Conservation (phyloP, 2,329 filamentous ascomycete species). For the Aplosporella prunicola region DNA sequence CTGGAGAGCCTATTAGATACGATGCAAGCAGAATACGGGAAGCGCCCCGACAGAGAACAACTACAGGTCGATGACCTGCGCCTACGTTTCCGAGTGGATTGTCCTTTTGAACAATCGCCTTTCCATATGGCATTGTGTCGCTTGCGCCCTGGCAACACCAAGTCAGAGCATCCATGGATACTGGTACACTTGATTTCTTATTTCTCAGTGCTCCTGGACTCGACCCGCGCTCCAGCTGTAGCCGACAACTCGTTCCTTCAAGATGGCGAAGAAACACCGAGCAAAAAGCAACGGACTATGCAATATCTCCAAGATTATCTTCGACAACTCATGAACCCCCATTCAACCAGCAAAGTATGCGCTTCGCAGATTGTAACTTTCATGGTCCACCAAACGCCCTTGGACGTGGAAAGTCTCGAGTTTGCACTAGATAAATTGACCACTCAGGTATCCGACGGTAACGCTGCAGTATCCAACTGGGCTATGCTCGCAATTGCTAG, state of each 20-base stretch:
- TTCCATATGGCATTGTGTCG: constrained; percentile 19
- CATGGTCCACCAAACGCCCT: constrained; percentile 27
- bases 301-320: constrained; percentile 32
- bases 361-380: constrained; percentile 48
- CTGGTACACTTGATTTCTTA: constrained; percentile 31
- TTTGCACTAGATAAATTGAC: constrained; percentile 51
- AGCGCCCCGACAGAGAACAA: constrained; percentile 58
- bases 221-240: constrained; percentile 10
- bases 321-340: constrained; percentile 26
- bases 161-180: constrained; percentile 25
- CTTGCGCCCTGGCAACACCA: constrained; percentile 26
- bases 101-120: constrained; percentile 12
- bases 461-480: constrained; percentile 61
- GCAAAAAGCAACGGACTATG: constrained; percentile 31
- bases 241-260: constrained; percentile 10
- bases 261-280: constrained; percentile 16
- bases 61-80: constrained; percentile 70
- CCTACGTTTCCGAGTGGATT: constrained; percentile 23
- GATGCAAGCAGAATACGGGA: constrained; percentile 70
- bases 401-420: constrained; percentile 43
- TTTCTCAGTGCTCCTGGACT: constrained; percentile 27
- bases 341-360: constrained; percentile 33
- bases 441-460: constrained; percentile 58
- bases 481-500: constrained; percentile 72
- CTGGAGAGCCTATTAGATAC: constrained; percentile 60